Base-by-base conservation (phyloP, 1,139 yeast genomes). In the Hansenula sp. region DNA sequence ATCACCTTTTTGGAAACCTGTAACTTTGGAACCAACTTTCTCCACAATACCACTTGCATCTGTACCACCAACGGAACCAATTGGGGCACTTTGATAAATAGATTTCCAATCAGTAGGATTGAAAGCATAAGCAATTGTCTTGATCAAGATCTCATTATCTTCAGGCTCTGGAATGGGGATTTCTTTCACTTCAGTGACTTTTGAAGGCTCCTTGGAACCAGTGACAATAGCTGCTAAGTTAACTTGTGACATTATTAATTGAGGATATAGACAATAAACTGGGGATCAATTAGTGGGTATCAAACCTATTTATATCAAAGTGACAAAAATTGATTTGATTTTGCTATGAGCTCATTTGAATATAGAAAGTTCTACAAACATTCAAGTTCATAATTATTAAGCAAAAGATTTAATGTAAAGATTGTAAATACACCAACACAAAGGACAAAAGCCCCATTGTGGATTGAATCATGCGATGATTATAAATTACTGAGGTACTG, bases 101-200 rank as follows among this genome's bases (percentile, higher is more conserved):
- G 80, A 85, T 53, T 81, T 82, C 83, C 84, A 82, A 57, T 85
- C 94, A 13, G 86, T 77, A 34, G 94, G 94, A 56, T 85, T 85
- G 31, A 74, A 68, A 6, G 88, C 89, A 39, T 61, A 71, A 3
- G 90, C 82, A 33, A 64, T 62, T 7, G 79, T 68, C 57, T 77
- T 75, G 45, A 85, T 58, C 32, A 83, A 59, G 11, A 82, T 53
- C 50, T 69, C 69, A 37, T 69, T 66, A 18, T 65, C 67, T 6
- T 56, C 54, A 11, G 35, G n/a, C 9, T 24, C 17, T 25, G 35
- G 35, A 18, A 24, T 24, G 13, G 35, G 29, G 12, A 25, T 24
- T 12, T 22, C 22, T 25, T 33, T 17, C 3, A 25, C 24, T 19
- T 25, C 12, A 13, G 18, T 25, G 3, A 24, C 11, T 5, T 24